Evolutionary conservation across 345 rosid genomes (phyloP).

Genomic region (Ceriops zippeliana): DNA sequence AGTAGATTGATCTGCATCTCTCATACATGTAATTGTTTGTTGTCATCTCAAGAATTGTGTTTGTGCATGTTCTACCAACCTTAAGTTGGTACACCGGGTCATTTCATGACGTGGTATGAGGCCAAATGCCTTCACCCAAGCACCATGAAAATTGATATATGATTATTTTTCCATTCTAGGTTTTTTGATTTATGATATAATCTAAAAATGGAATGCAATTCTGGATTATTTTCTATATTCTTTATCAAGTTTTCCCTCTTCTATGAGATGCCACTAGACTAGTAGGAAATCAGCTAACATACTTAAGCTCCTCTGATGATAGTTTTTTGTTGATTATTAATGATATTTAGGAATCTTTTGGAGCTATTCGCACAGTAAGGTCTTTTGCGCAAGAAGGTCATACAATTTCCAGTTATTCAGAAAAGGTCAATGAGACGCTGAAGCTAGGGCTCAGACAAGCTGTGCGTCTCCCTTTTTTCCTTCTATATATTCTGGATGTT

Average conservation of each 20-base stretch:
- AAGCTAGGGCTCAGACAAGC: slow-evolving; percentile 87
- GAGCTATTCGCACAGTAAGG: slow-evolving; percentile 91
- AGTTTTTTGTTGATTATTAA: slow-evolving; percentile 5
- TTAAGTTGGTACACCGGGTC: too few relatives aligned
- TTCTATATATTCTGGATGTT: not conserved
- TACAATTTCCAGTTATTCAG: slow-evolving; percentile 63
- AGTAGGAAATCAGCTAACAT: not conserved
- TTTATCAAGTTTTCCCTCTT: not conserved
- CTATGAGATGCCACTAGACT: not conserved
- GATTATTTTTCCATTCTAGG: too few relatives aligned
- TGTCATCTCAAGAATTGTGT: too few relatives aligned
- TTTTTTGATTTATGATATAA: not conserved
- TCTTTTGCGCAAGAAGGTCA: slow-evolving; percentile 82
- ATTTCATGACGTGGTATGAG: too few relatives aligned
- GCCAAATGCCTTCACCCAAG: too few relatives aligned
- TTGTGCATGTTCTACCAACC: too few relatives aligned
- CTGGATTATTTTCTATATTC: not conserved
- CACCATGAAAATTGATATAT: too few relatives aligned
- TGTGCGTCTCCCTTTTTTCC: slow-evolving; percentile 41
- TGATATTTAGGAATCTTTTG: slow-evolving; percentile 78
- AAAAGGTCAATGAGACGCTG: slow-evolving; percentile 85
- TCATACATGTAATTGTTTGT: too few relatives aligned
- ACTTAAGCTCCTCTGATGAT: not conserved
- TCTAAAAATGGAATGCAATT: not conserved
- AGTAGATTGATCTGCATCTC: too few relatives aligned